Percentiles rank a stretch among this genome's conserved stretches.
phyloP scores from a whole-genome alignment of 768 basidiomycete species.

The Mycena metata region DNA sequence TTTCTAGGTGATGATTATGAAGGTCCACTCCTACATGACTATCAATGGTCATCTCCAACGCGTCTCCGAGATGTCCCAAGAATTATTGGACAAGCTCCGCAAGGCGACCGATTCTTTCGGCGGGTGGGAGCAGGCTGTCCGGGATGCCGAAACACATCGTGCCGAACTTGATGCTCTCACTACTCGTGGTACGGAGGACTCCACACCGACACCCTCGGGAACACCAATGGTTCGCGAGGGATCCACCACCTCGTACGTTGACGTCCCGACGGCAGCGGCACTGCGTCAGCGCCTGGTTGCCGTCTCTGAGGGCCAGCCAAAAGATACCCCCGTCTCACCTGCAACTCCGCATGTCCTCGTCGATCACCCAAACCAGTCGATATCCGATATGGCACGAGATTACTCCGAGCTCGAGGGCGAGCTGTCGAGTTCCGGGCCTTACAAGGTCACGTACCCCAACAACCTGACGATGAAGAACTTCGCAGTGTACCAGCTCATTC shows the following conservation, averaged over 20 bases:
- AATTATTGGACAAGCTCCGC: slow-evolving; percentile 59
- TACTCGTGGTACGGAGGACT: slow-evolving; percentile 45
- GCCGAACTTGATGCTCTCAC: slow-evolving; percentile 54
- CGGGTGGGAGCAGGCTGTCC: slow-evolving; percentile 75
- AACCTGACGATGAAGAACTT: slow-evolving; percentile 90
- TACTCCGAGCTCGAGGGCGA: slow-evolving; percentile 84
- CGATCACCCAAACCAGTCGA: slow-evolving; percentile 73
- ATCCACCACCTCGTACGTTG: slow-evolving; percentile 64
- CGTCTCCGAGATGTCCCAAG: slow-evolving; percentile 61
- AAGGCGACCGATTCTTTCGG: slow-evolving; percentile 65
- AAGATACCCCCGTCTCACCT: slow-evolving; percentile 17
- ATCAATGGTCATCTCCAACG: slow-evolving; percentile 87
- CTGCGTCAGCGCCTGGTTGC: slow-evolving; percentile 71
- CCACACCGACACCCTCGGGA: slow-evolving; percentile 46
- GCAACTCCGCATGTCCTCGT: slow-evolving; percentile 61
- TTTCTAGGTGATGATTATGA: slow-evolving; percentile 89
- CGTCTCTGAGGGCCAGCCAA: slow-evolving; percentile 43
- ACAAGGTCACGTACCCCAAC: slow-evolving; percentile 81
- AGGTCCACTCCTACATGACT: slow-evolving; percentile 95
- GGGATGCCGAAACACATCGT: slow-evolving; percentile 61
- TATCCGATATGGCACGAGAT: slow-evolving; percentile 80
- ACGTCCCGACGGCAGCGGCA: slow-evolving; percentile 63
- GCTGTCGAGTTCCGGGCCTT: slow-evolving; percentile 78
- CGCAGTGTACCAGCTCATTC: slow-evolving; percentile 86
- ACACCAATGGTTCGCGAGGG: slow-evolving; percentile 63